phyloP scores from a whole-genome alignment of 257 asterid species.

The Penstemon davidsonii region DNA sequence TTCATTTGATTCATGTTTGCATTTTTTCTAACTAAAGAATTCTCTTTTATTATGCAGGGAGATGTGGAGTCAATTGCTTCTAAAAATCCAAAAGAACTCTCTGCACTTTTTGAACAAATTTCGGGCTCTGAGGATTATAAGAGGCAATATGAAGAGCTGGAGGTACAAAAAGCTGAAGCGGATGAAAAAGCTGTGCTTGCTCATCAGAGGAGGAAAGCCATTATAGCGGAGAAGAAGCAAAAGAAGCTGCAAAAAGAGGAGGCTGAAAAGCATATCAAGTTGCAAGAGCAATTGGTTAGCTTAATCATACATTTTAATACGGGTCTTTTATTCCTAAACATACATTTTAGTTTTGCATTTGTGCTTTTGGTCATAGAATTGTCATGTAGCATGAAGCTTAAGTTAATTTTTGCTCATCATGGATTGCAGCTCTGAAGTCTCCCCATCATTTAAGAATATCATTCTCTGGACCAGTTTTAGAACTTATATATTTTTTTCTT shows the following conservation, averaged over 20 bases:
- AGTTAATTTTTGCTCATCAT: slow-evolving; percentile 10
- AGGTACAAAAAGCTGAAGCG: slow-evolving; percentile 77
- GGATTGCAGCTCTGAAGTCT: background rate
- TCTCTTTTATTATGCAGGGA: slow-evolving; percentile 54
- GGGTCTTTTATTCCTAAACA: slow-evolving; percentile 4
- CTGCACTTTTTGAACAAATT: slow-evolving; percentile 84
- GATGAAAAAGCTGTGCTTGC: slow-evolving; percentile 95
- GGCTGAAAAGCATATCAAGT: slow-evolving; percentile 88
- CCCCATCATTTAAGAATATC: slow-evolving; percentile 4
- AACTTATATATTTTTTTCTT: slow-evolving; percentile 1
- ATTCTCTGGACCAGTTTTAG: background rate
- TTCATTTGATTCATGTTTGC: too few relatives aligned
- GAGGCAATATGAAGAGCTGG: slow-evolving; percentile 78
- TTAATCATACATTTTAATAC: slow-evolving; percentile 1
- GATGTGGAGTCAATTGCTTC: slow-evolving; percentile 98
- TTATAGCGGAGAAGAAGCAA: slow-evolving; percentile 79
- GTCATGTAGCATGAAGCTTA: slow-evolving; percentile 16
- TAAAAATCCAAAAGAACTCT: slow-evolving; percentile 89
- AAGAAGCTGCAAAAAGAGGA: slow-evolving; percentile 97
- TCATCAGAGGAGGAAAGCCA: slow-evolving; percentile 86
- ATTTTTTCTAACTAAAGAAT: background rate
- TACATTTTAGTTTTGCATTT: slow-evolving; percentile 19
- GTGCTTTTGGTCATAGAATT: slow-evolving; percentile 10
- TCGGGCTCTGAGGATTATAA: slow-evolving; percentile 95
- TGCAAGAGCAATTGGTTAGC: slow-evolving; percentile 84